phyloP scores from a whole-genome alignment of 805 yeast species.

The Ogataea methylovora region DNA sequence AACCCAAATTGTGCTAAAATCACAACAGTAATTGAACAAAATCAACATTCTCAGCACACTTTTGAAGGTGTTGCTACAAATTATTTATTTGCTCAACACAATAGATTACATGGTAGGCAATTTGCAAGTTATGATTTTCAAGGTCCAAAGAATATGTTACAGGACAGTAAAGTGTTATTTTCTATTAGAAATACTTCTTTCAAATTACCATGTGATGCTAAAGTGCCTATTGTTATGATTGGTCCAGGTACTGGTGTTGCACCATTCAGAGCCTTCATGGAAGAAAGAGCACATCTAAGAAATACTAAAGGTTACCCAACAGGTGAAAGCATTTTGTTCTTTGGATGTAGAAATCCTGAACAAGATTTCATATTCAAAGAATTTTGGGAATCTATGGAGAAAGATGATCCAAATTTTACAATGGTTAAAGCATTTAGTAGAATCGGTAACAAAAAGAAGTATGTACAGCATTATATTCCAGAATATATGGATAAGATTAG shows the following conservation, averaged over 20 bases:
- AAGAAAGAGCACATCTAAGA: too few species aligned
- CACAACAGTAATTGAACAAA: constrained; percentile 78
- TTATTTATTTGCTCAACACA: too few species aligned
- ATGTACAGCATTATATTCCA: too few species aligned
- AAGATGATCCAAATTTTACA: too few species aligned
- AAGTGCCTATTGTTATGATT: constrained; percentile 77
- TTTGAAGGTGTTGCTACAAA: constrained; percentile 82
- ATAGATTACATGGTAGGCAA: too few species aligned
- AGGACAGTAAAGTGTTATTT: constrained; percentile 55
- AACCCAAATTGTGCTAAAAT: too few species aligned
- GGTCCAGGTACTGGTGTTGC: constrained; percentile 98
- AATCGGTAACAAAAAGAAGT: too few species aligned
- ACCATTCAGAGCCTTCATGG: constrained; percentile 86
- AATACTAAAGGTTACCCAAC: neutral
- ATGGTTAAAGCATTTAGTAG: too few species aligned
- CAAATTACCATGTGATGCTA: constrained; percentile 75
- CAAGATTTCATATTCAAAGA: too few species aligned
- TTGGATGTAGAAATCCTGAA: constrained; percentile 32
- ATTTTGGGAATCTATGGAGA: too few species aligned
- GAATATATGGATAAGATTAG: too few species aligned
- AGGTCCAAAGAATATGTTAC: constrained; percentile 57
- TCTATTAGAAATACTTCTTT: constrained; percentile 86
- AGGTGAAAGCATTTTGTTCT: neutral
- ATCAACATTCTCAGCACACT: constrained; percentile 17
- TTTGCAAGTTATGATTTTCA: constrained; percentile 54